Base-by-base conservation (phyloP, 2,329 filamentous ascomycete genomes). In the Microdochium nivale region DNA sequence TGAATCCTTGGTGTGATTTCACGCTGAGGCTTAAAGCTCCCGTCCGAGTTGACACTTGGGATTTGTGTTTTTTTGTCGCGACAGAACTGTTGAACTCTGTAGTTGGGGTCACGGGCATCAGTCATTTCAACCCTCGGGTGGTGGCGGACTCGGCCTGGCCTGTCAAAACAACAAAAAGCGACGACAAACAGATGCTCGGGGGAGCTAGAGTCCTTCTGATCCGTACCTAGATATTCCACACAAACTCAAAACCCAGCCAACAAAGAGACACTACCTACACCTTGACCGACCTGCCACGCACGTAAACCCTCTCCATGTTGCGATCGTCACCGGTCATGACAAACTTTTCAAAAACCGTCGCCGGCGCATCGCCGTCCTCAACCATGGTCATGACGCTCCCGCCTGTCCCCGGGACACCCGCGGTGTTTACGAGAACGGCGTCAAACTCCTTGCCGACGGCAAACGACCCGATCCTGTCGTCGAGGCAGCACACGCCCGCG, bases 271-370 rank as follows among this genome's bases (percentile, higher is more conserved):
- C n/a, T n/a, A n/a, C 40, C 40, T 44, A 50, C 21, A 25, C 25
- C 30, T 58, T 59, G 19, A 72, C 66, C 14, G 58, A 62, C 11
- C 67, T 62, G 1, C 80, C 80, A 7, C 64, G 59, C 0, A 84
- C 77, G 63, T 71, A 84, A 0, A 84, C 81, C 21, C 70, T 60
- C 0, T 62, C 59, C 49, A 84, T 80, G 56, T 84, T 84, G 3
- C 82, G 69, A 59, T 86, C 82, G 60, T 85, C 81, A 0, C 79
- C 81, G 2, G 80, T 84, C 79, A 84, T 83, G 27, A 85, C 57
- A 53, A 82, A 85, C 67, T 84, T 85, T 51, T 84, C 79, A 53
- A 84, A 78, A 19, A 81, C 66, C 0, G 66, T 74, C 48, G 63
- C 60, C 0, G 67, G 40, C 0, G 65, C 65, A 49, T 84, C 80